Evolutionary conservation across 73 alveolate genomes (phyloP), one percentile per base, ranked within the genome.

Genomic region (Paramecium octaurelia): DNA sequence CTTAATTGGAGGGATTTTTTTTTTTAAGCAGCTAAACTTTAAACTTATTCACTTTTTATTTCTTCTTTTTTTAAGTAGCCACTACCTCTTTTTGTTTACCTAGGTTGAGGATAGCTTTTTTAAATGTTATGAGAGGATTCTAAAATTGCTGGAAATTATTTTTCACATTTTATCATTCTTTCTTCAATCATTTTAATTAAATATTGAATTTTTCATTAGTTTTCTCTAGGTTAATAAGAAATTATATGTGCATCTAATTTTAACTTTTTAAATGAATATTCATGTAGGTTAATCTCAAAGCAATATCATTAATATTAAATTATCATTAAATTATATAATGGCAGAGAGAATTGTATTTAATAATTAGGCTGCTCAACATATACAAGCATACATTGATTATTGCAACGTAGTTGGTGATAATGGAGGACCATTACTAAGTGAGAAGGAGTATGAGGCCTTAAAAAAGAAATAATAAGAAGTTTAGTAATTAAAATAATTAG

Each of bases 371-470:
- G 97, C 98, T 10, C 90, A 94, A 84, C 97, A 98, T 60, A 97
- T 98, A 2, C 94, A 95, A 70, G 99, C 99, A 7, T 98, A 98
- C 86, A 40, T 98, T 2, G 99, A 98, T 71, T 98, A 98, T 83
- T 57, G 76, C 29, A 94, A 97, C 68, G 97, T 98, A 9, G 99
- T 98, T 29, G 99, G 99, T 11, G 96, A 96, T 73, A 98, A 98
- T 93, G 97, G 97, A 60, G 99, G 99, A 27, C 94, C 96, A 69
- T 86, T 98, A 94, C 87, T 98, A 97, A 92, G 94, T 40, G 99
- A 98, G 86, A 71, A 93, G 76, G 99, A 98, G 86, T 98, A 71
- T 80, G 99, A 98, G 85, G 97, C 95, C 80, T 97, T 96, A 92
- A 98, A 98, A 93, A 93, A 97, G 92, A 96, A 98, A 64, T 92